Conservation (phyloP, 345 rosid species). For the Cardamine resedifolia region DNA sequence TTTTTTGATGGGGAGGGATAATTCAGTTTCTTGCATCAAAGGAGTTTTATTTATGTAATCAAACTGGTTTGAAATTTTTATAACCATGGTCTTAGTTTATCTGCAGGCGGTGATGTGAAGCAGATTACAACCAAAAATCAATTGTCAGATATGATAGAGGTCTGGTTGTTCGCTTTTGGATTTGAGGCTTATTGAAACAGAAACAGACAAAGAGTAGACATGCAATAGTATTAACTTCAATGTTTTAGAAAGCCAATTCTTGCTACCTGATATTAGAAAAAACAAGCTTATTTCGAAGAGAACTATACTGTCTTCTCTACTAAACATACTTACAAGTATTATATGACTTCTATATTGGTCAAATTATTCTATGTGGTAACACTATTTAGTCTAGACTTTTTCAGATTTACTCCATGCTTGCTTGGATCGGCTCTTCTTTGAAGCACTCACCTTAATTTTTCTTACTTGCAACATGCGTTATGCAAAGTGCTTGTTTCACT, state of each 20-base stretch:
- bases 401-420: neutral
- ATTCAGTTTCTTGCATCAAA: neutral
- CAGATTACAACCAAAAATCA: constrained; percentile 57
- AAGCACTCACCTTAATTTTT: neutral
- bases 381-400: constrained; percentile 9
- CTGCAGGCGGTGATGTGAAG: constrained; percentile 98
- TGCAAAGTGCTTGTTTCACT: neutral
- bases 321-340: neutral
- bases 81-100: constrained; percentile 54
- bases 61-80: constrained; percentile 8
- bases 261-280: neutral
- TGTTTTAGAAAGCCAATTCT: neutral
- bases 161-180: constrained; percentile 43
- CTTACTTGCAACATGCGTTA: neutral
- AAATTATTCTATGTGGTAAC: constrained; percentile 1
- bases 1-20: neutral
- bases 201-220: neutral
- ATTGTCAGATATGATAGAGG: constrained; percentile 88
- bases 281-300: neutral
- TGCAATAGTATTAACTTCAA: neutral
- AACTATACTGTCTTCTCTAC: neutral
- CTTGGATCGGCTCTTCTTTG: neutral
- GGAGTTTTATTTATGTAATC: neutral
- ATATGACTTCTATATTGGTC: neutral
- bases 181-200: neutral